These are phyloP conservation scores for Melampsora abietis-canadensis DNA, from an alignment of 1,284 basidiomycete genomes.

Conservation along the genomic window DNA sequence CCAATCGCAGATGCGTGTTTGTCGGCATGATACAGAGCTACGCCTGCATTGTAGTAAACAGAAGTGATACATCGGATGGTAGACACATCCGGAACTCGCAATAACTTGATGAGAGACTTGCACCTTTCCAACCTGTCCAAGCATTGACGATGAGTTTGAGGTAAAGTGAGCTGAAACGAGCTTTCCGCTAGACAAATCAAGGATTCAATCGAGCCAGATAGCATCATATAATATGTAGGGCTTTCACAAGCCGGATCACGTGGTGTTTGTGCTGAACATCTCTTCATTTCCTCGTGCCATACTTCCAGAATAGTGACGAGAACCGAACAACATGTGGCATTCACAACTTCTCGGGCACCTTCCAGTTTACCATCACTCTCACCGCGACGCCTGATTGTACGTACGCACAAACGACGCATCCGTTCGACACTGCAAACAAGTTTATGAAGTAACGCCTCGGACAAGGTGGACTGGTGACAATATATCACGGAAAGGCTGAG, in stretches of 20 bases:
- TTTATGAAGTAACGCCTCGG: constrained; percentile 14
- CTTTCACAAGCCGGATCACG: not conserved
- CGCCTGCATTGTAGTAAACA: constrained; percentile 36
- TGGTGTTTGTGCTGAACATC: not conserved
- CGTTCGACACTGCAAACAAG: constrained; percentile 14
- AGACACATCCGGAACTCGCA: constrained; percentile 29
- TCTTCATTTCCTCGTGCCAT: constrained; percentile 28
- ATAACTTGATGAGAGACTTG: constrained; percentile 17
- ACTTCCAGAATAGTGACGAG: constrained; percentile 21
- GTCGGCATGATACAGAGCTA: constrained; percentile 37
- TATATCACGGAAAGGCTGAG: constrained; percentile 18
- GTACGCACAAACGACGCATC: constrained; percentile 23
- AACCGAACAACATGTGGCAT: constrained; percentile 16
- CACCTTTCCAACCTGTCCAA: constrained; percentile 26
- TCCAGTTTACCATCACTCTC: not conserved
- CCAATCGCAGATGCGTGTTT: constrained; percentile 28
- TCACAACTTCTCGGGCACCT: constrained; percentile 6
- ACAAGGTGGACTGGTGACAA: constrained; percentile 23
- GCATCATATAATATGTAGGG: constrained; percentile 19
- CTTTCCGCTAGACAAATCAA: constrained; percentile 28
- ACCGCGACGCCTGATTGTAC: constrained; percentile 11
- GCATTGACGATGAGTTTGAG: constrained; percentile 24
- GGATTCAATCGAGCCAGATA: constrained; percentile 30
- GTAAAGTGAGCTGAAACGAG: constrained; percentile 17
- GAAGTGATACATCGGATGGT: constrained; percentile 39